A percentile compares a stretch with the other conserved stretches of the same genome.
Conservation (phyloP, 768 basidiomycete genomes). For the Harrya chromipes region DNA sequence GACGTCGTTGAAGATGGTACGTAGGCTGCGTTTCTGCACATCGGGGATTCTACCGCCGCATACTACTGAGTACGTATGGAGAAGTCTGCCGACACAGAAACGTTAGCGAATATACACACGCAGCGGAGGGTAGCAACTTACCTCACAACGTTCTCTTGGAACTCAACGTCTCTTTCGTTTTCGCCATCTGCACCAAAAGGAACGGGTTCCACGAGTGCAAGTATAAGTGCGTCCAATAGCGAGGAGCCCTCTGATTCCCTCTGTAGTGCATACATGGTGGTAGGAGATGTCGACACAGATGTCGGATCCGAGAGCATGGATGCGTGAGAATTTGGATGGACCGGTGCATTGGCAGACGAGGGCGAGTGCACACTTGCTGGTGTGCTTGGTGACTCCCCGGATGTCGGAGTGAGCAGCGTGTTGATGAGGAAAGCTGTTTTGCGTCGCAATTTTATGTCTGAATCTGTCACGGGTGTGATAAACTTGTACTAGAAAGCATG, state of each 20-base stretch:
- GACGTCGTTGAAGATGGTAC: conserved; percentile 24
- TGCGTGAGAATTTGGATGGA: conserved; percentile 75
- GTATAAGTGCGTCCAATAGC: conserved; percentile 50
- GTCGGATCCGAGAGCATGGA: conserved; percentile 54
- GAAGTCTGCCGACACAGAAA: conserved; percentile 33
- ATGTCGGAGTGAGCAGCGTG: conserved; percentile 57
- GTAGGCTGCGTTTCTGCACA: conserved; percentile 30
- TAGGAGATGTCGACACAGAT: conserved; percentile 48
- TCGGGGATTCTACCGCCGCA: conserved; percentile 36
- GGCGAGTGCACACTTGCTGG: conserved; percentile 20
- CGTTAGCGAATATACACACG: conserved; percentile 1
- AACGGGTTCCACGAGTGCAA: conserved; percentile 50
- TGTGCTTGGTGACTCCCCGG: conserved; percentile 7
- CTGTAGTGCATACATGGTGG: conserved; percentile 48
- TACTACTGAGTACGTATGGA: conserved; percentile 49
- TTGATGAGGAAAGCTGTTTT: conserved; percentile 78
- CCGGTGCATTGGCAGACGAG: conserved; percentile 29
- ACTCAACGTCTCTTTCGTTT: conserved; percentile 54
- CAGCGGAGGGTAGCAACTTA: conserved; percentile 22
- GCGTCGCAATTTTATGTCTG: conserved; percentile 71
- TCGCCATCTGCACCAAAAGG: conserved; percentile 72
- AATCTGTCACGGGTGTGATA: conserved; percentile 46
- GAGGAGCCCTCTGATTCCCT: conserved; percentile 23
- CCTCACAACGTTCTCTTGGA: conserved; percentile 63
- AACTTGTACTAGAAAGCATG: not conserved